Evolutionary conservation across 2,329 filamentous ascomycete species (phyloP), one percentile per base, ranked within the genome.

Genomic region (Pseudocercospora macadamiae): DNA sequence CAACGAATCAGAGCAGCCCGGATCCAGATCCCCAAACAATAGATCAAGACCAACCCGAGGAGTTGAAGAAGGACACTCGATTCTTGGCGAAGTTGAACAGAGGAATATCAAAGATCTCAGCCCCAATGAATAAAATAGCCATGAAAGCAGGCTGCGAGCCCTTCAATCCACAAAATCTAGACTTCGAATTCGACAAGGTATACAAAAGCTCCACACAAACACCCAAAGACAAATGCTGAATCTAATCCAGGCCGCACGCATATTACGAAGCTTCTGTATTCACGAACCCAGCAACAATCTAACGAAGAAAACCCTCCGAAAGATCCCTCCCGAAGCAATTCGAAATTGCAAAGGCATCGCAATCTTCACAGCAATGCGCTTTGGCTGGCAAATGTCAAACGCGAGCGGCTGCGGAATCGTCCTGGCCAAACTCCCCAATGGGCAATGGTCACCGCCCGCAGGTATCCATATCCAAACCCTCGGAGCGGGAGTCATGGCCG

Each of bases 321-420:
- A 91, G 76, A 96, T 97, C 30, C 93, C 93, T 0, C 79, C 87
- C 55, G 84, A 78, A 0, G 90, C 96, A 59, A 91, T 97, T 67
- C 86, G 90, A 71, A 90, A 93, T 75, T 91, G 91, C 30, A 90
- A 93, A 65, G 93, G 91, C 14, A 83, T 97, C 56, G 92, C 91
- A 55, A 89, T 97, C 64, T 96, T 97, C 77, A 96, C 93, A 1
- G 95, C 91, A 37, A 96, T 96, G 91, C 88, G 93, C 60, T 92
- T 90, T 14, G 93, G 93, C 16, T 79, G 96, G 30, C 96, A 92
- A 89, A 83, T 96, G 68, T 93, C 90, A 44, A 92, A 93, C 48
- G 92, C 92, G 9, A 92, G 93, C 34, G 93, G 93, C 42, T 93
- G 90, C 60, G 93, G 93, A 51, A 84, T 97, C 39, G 81, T 97